A percentile compares a stretch with the other conserved stretches of the same genome.
phyloP scores from a whole-genome alignment of 2,329 filamentous ascomycete species.

The Amylocarpus encephaloides region DNA sequence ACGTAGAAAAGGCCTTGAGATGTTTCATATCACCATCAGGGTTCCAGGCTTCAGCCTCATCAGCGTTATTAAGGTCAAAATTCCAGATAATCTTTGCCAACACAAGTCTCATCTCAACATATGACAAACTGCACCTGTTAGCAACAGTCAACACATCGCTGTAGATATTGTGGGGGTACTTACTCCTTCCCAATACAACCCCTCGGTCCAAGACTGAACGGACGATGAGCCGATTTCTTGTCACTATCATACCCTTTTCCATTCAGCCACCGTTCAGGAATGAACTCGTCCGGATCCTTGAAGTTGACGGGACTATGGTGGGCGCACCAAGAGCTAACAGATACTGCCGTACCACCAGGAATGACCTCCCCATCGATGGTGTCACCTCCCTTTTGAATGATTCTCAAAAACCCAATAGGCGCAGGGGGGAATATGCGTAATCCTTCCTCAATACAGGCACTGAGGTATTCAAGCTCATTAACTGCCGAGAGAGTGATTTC shows the following conservation, averaged over 20 bases:
- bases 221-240: constrained; percentile 10
- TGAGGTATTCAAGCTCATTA: constrained; percentile 8
- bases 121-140: constrained; percentile 4
- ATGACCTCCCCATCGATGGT: constrained; percentile 6
- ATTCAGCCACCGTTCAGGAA: constrained; percentile 30
- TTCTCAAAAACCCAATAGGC: constrained; percentile 6
- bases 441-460: constrained; percentile 8
- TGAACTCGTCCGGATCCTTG: constrained; percentile 25
- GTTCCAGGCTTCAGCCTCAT: constrained; percentile 3
- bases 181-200: constrained; percentile 18
- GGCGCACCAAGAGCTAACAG: constrained; percentile 1
- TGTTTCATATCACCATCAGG: constrained; percentile 8
- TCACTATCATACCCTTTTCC: constrained; percentile 14
- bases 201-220: constrained; percentile 13
- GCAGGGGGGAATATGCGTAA: constrained; percentile 10
- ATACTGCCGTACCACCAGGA: constrained; percentile 12
- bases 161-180: not conserved
- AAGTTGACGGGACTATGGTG: constrained; percentile 8
- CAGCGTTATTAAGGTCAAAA: constrained; percentile 18
- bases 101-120: constrained; percentile 9
- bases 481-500: not conserved
- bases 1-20: constrained; percentile 8
- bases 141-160: not conserved
- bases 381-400: constrained; percentile 1
- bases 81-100: constrained; percentile 20